phyloP scores from a whole-genome alignment of 768 basidiomycete genomes.

The Leccinum longicurvipes region DNA sequence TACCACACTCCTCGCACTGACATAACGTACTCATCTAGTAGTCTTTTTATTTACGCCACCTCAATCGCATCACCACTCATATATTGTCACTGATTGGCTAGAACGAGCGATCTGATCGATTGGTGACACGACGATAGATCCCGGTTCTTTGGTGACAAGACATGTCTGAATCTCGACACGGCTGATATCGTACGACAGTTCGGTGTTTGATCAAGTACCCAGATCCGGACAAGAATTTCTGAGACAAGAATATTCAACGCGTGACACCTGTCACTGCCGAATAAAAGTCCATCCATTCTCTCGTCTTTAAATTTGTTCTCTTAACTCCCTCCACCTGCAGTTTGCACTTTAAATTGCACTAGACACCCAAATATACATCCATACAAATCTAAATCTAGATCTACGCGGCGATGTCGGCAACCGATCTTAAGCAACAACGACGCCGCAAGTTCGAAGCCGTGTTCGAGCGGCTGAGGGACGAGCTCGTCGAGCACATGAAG shows the following conservation, averaged over 20 bases:
- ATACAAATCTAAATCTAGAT: neutral
- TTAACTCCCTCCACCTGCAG: neutral
- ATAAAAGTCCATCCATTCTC: neutral
- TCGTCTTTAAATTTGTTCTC: neutral
- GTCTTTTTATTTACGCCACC: neutral
- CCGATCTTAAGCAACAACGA: conserved; percentile 39
- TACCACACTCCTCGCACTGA: conserved; percentile 10
- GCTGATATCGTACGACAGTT: neutral
- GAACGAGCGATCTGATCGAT: neutral
- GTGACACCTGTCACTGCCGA: too few relatives aligned
- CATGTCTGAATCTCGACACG: neutral
- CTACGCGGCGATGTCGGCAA: conserved; percentile 18
- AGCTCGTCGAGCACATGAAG: conserved; percentile 68
- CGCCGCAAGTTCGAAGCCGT: conserved; percentile 69
- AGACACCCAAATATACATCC: neutral
- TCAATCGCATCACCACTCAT: conserved; percentile 27
- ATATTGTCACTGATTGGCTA: neutral
- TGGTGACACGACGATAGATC: neutral
- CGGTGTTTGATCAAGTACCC: neutral
- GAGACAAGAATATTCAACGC: too few relatives aligned
- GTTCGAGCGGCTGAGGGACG: conserved; percentile 69
- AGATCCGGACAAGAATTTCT: neutral
- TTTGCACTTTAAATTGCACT: neutral
- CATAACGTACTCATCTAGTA: conserved; percentile 15
- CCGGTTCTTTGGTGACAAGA: neutral